Evolutionary conservation across 352 stramenopile genomes (phyloP), one percentile per base, ranked within the genome.

Genomic region (Phytophthora chlamydospora): DNA sequence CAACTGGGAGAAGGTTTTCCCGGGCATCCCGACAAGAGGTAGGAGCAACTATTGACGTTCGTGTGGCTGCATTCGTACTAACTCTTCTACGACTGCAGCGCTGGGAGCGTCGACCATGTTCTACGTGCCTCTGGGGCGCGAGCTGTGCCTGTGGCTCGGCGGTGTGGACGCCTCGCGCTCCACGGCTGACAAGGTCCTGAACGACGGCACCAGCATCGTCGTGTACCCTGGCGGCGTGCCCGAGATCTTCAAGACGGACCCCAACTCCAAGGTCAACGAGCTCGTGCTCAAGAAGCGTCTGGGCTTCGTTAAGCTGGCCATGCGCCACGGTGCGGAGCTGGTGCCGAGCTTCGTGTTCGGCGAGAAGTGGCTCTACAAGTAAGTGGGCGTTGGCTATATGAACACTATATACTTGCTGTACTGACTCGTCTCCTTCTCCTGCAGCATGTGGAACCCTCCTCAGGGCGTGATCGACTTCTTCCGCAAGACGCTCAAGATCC

Each of bases 281-380:
- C 69, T 93, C 44, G 72, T 93, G 54, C 75, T 93, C 29, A 86
- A 89, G 65, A 87, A 90, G 42, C 82, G 85, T n/a, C 49, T 93
- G 35, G 85, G 85, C 13, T 93, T 93, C 39, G 76, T 93, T 63
- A 93, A 91, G 61, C 67, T 93, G 24, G 85, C 85, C 39, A 89
- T 93, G 46, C 80, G 78, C 31, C 80, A 93, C 38, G 82, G 82
- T 11, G 85, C 82, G 1, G 79, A 91, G 19, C 75, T 93, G 49
- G 85, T 93, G 19, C 85, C 85, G 5, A 83, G 70, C 12, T 91
- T 91, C 43, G 85, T 91, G 11, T 93, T 93, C 48, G 76, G 76
- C 45, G 85, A 93, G 53, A 93, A 93, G 69, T 91, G 70, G 59
- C 73, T 91, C 14, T 91, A 90, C 74, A 88, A 89, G 76, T 85